phyloP scores from a whole-genome alignment of 2,329 filamentous ascomycete genomes.

The Apiospora marii region DNA sequence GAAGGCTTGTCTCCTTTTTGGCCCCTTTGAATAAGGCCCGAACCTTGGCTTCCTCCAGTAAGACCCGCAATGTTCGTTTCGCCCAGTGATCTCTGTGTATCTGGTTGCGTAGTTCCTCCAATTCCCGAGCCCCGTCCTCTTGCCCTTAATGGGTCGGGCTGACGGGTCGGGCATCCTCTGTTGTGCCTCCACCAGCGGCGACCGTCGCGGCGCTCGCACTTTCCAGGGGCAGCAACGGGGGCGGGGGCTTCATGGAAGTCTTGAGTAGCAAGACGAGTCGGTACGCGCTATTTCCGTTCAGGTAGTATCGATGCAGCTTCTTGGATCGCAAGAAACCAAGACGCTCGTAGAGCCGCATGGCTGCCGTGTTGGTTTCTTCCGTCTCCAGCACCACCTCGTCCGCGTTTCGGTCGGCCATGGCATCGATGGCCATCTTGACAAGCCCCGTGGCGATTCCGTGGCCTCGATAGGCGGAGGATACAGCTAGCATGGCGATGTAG shows the following conservation, averaged over 20 bases:
- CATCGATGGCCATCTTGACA: slow-evolving; percentile 89
- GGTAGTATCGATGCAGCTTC: slow-evolving; percentile 90
- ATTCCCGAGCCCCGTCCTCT: background rate
- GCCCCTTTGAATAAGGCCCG: background rate
- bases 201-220: background rate
- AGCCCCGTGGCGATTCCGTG: slow-evolving; percentile 87
- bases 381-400: slow-evolving; percentile 97
- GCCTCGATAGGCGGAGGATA: slow-evolving; percentile 79
- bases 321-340: slow-evolving; percentile 93
- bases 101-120: background rate
- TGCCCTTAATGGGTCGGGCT: slow-evolving; percentile 10
- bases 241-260: slow-evolving; percentile 37
- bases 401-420: slow-evolving; percentile 83
- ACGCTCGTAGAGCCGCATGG: slow-evolving; percentile 91
- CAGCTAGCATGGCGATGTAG: slow-evolving; percentile 99
- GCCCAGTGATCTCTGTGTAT: background rate
- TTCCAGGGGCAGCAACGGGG: slow-evolving; percentile 10
- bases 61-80: background rate
- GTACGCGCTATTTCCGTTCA: slow-evolving; percentile 96
- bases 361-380: slow-evolving; percentile 89
- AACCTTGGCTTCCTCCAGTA: background rate
- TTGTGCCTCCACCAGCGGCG: background rate
- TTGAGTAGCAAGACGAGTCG: slow-evolving; percentile 84
- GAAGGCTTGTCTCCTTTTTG: background rate
- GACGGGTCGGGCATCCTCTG: background rate